phyloP scores from a whole-genome alignment of 176 grass and related monocot species.

The Hyparrhenia diplandra region DNA sequence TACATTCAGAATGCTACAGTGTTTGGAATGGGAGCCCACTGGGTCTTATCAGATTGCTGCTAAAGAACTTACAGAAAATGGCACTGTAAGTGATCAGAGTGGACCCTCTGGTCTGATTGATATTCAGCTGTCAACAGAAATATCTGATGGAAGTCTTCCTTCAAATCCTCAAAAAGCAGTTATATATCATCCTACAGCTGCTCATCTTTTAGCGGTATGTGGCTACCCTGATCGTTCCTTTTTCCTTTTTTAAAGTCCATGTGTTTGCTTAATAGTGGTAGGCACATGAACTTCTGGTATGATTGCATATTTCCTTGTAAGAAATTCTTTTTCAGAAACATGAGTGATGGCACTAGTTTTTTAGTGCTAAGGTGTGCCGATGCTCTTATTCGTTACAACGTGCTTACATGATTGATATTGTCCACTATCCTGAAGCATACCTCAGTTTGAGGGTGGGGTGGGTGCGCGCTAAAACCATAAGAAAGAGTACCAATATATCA shows the following conservation, averaged over 20 bases:
- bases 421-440: too few relatives aligned
- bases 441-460: too few relatives aligned
- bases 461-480: too few relatives aligned
- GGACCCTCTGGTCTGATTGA: constrained; percentile 92
- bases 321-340: neutral
- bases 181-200: constrained; percentile 77
- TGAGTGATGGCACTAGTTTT: neutral
- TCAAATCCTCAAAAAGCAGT: constrained; percentile 90
- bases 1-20: constrained; percentile 92
- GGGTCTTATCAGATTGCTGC: constrained; percentile 71
- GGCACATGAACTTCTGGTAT: neutral
- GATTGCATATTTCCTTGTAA: neutral
- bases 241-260: constrained; percentile 5
- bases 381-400: constrained; percentile 9
- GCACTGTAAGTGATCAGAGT: constrained; percentile 79
- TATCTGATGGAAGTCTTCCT: constrained; percentile 83
- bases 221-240: neutral
- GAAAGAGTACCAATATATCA: neutral
- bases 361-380: neutral
- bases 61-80: constrained; percentile 92
- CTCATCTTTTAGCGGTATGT: constrained; percentile 90
- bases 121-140: constrained; percentile 86
- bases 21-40: constrained; percentile 91
- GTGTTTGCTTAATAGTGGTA: constrained; percentile 5
- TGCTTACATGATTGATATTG: too few relatives aligned